Base-by-base conservation (phyloP, 2,329 filamentous ascomycete species). In the Diplodia seriata region DNA sequence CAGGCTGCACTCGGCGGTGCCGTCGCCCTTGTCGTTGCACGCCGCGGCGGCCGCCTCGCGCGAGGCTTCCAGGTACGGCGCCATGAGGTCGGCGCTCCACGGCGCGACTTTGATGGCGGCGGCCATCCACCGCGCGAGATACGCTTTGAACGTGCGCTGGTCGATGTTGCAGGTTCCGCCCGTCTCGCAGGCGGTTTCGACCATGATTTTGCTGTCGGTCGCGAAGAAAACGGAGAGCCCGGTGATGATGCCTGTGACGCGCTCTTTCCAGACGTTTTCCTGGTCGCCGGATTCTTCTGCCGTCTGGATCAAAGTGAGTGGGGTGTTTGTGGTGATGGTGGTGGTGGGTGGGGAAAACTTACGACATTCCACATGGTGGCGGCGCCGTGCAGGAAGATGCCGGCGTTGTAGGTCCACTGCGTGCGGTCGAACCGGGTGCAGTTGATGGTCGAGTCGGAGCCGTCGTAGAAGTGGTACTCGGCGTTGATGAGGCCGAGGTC, bases 61-160 rank as follows among this genome's bases (percentile, higher is more conserved):
- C 1, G 89, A 90, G 0, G 83, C 77, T 57, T 80, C 76, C 5
- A 91, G 76, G 33, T 84, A 81, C 0, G 80, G 83, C 0, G 87
- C 84, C 67, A 86, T 78, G 70, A 93, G 87, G 18, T 75, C 79
- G 1, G 83, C 78, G 49, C 77, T 77, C 0, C 86, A 88, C 53
- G 83, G 84, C 0, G 90, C 90, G 0, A 87, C 89, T 15, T 92
- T 68, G 71, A 89, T 83, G 1, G 86, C 84, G 1, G 86, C 83
- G 3, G 86, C 83, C 72, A 92, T 81, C 87, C 89, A 91, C 47
- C 88, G 85, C 71, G 88, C 84, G 15, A 91, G 81, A 69, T 89
- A 89, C 54, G 89, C 90, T 78, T 92, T 92, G 85, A 90, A 93
- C 1, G 87, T 87, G 69, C 87, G 79, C 83, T 93, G 91, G 73